Evolutionary conservation across 495 filamentous ascomycete species (phyloP).

Genomic region (Amphirosellinia nigrospora): DNA sequence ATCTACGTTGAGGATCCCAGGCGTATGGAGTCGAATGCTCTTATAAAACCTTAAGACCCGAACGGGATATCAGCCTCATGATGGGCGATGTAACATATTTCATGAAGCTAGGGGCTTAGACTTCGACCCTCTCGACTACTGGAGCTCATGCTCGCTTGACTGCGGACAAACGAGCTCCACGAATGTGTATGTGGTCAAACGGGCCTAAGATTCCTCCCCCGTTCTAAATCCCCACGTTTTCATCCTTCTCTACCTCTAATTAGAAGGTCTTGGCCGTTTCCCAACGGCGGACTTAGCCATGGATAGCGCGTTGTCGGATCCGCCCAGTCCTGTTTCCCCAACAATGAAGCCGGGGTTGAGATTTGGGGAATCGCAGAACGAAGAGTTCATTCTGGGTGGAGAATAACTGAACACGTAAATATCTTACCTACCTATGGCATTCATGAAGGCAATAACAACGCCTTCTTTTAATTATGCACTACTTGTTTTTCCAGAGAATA

Average conservation of each 20-base stretch:
- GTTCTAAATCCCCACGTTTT: not conserved
- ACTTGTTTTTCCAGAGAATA: not conserved
- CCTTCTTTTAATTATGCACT: not conserved
- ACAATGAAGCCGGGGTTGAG: conserved; percentile 2
- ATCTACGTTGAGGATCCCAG: not conserved
- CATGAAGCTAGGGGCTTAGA: conserved; percentile 8
- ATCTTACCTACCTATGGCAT: not conserved
- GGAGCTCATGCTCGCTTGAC: conserved; percentile 10
- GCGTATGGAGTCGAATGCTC: not conserved
- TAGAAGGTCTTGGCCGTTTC: not conserved
- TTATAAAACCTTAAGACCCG: not conserved
- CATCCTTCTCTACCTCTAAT: not conserved
- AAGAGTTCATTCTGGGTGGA: not conserved
- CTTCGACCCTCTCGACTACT: conserved; percentile 20
- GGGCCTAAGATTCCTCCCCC: not conserved
- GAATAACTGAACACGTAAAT: not conserved
- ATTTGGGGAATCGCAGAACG: not conserved
- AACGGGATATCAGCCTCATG: not conserved
- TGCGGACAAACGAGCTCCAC: conserved; percentile 38
- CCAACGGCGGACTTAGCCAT: not conserved
- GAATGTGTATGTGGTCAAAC: conserved; percentile 24
- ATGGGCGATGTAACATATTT: conserved; percentile 5
- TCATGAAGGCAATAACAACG: not conserved
- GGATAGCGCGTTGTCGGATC: not conserved
- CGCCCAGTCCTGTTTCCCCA: conserved; percentile 10